Evolutionary conservation across 495 filamentous ascomycete species (phyloP), one percentile per base, ranked within the genome.

Genomic region (Penicillium soppii): DNA sequence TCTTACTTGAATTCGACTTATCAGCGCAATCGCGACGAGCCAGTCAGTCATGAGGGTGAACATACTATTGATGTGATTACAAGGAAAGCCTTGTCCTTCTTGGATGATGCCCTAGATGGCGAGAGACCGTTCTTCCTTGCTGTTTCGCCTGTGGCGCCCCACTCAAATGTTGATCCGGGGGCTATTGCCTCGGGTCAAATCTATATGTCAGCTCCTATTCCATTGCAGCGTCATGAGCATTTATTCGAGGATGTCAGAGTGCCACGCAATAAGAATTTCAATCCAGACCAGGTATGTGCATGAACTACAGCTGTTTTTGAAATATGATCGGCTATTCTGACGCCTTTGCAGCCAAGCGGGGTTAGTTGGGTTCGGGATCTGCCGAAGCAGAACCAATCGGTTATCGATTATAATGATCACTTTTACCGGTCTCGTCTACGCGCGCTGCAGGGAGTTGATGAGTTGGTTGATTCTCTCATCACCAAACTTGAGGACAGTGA

Each of bases 381-480:
- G 2, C 70, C 72, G 0, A 68, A 72, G 20, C 82, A 83, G 52
- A 77, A 68, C 49, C 59, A 78, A 15, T 68, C 76, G 1, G 77
- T 79, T 4, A 65, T 89, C 17, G 81, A 79, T 4, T 88, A 80
- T 56, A 81, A 86, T 50, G 87, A 91, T 56, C 71, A 84, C 46
- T 89, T 82, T 59, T 87, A 89, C 62, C 76, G 82, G 3, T 72
- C 77, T 25, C 78, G 87, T 1, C 69, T 90, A 10, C 80, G 81
- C 21, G 60, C 85, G 3, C 63, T 90, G 38, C 85, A 88, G 57
- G 74, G 75, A 6, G 85, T 90, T 2, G 87, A 91, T 51, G 87
- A 90, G 66, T 68, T 89, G 13, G 81, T 91, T 1, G 82, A 85
- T 16, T 64, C 62, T 0, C 52, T 89, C 1, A 62, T 89, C 1